Evolutionary conservation across 2,329 filamentous ascomycete species (phyloP), one percentile per base, ranked within the genome.

Genomic region (Chaetomium strumarium): DNA sequence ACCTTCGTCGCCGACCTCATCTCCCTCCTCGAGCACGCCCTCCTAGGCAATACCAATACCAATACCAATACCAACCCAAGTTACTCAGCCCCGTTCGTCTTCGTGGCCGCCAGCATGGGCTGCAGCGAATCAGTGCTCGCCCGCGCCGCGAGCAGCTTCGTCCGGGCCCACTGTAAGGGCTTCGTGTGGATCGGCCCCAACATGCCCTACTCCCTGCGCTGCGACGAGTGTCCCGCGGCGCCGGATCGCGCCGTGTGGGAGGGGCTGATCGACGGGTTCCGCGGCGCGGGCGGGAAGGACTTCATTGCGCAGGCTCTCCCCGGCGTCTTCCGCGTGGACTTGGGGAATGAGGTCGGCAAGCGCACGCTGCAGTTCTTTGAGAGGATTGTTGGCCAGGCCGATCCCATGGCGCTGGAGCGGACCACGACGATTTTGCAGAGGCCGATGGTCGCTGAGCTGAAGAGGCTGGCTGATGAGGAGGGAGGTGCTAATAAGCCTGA

Each of bases 51-150:
- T 10, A 37, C n/a, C n/a, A n/a, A n/a, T n/a, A n/a, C n/a, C n/a
- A n/a, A n/a, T n/a, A n/a, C n/a, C n/a, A n/a, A n/a, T n/a, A n/a
- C n/a, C n/a, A n/a, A n/a, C n/a, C n/a, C n/a, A n/a, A n/a, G n/a
- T n/a, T n/a, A 37, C 33, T 37, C 54, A 14, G 19, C 38, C 9
- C 42, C 50, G 11, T 55, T 60, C 9, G 56, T 59, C 14, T 57
- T 58, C 14, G 43, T 58, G 1, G 56, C 50, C 2, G 56, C 58
- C 1, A 58, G 56, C 55, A 59, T 60, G 58, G 58, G 55, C 17
- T 31, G 30, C 10, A 24, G 12, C 16, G 58, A 60, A 45, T 49
- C 50, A 7, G 46, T 59, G 10, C 49, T 59, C 3, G 49, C 45
- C 1, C 51, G 44, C 16, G 14, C 30, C 5, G 41, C 38, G 1